Base-by-base conservation (phyloP, 2,329 filamentous ascomycete genomes). In the Epichloe glyceriae region DNA sequence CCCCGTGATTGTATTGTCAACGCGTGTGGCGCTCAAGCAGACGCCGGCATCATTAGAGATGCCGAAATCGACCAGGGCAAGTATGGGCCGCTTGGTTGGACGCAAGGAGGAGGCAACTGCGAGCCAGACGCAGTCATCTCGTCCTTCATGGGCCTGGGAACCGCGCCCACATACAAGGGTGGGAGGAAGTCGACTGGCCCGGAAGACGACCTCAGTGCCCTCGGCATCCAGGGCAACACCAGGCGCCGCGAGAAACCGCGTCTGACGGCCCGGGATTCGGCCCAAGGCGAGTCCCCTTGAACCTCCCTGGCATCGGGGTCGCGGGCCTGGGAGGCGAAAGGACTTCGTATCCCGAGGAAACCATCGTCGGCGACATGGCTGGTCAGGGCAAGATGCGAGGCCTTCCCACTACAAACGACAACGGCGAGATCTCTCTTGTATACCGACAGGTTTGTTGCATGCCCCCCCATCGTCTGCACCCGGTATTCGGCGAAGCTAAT, bases 31-130 rank as follows among this genome's bases (percentile, higher is more conserved):
- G n/a, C 44, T n/a, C 50, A 51, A 19, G 50, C 50, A 14, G 50
- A 51, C 43, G 42, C 50, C 22, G 45, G 19, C 37, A 51, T 51
- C 20, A 51, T 51, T 14, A 35, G 50, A 5, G 50, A 51, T 26
- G 45, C 15, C 2, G 50, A 51, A 34, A 51, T 51, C 7, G 17
- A 39, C 12, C 30, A 14, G 17, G 50, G 50, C 10, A 43, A 47
- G 38, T 43, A 48, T 14, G 50, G 50, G 7, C 22, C 50, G 8
- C 45, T 51, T 8, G 50, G 50, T 26, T 51, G 50, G 50, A 51
- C 50, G 6, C 50, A 51, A 26, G 50, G 50, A 20, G 50, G 50
- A n/a, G 50, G 50, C 15, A 38, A 51, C 38, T 51, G 50, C 45
- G 14, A 51, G n/a, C 35, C 50, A 2, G 50, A 51, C 8, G 50